Evolutionary conservation across 352 stramenopile species (phyloP).

Genomic region (Aphanomyces cochlioides): DNA sequence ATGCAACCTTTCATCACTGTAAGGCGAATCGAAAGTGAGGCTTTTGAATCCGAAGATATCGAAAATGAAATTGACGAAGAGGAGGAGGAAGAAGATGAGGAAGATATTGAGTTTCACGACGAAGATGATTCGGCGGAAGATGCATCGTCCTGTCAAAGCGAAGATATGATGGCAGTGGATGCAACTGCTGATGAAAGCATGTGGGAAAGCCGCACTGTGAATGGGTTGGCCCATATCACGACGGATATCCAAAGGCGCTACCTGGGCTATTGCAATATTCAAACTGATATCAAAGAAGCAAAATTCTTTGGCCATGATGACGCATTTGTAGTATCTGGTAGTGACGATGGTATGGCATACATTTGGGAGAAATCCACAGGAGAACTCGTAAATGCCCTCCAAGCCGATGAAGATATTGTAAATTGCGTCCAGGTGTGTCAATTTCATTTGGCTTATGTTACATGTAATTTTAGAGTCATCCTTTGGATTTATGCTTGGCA

Average conservation of each 20-base stretch:
- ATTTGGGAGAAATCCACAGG: constrained; percentile 83
- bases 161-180: constrained; percentile 37
- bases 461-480: constrained; percentile 41
- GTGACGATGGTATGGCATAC: constrained; percentile 79
- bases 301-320: constrained; percentile 85
- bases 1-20: constrained; percentile 38
- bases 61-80: not conserved
- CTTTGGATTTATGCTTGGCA: constrained; percentile 65
- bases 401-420: constrained; percentile 80
- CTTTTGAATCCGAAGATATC: too few relatives aligned
- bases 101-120: constrained; percentile 30
- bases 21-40: too few relatives aligned
- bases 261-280: constrained; percentile 82
- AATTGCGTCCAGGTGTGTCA: constrained; percentile 72
- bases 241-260: constrained; percentile 68
- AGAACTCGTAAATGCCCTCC: constrained; percentile 73
- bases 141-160: constrained; percentile 16
- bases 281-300: constrained; percentile 90
- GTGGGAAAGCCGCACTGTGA: constrained; percentile 47
- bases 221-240: constrained; percentile 44
- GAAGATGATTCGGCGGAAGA: constrained; percentile 29
- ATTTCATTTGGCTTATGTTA: not conserved
- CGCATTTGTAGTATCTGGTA: constrained; percentile 80
- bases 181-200: constrained; percentile 18
- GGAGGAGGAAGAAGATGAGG: constrained; percentile 2